phyloP scores from a whole-genome alignment of 495 filamentous ascomycete species.

The Pyrenula massariospora region DNA sequence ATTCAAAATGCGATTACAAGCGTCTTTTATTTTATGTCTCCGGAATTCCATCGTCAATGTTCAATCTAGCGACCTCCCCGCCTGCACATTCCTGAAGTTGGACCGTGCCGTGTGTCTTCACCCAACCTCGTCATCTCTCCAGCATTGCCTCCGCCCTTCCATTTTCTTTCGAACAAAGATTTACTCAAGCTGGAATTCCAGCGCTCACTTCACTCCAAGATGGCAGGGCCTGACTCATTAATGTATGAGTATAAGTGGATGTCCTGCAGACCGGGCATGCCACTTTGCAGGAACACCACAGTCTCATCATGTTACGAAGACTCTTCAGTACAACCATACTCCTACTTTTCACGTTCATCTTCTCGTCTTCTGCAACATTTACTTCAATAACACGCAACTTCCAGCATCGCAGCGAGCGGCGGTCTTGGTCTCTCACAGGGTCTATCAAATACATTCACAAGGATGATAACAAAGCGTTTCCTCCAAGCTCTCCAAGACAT shows the following conservation, averaged over 20 bases:
- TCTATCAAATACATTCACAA: too few relatives aligned
- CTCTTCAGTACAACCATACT: not conserved
- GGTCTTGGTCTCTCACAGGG: not conserved
- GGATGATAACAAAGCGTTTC: too few relatives aligned
- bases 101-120: not conserved
- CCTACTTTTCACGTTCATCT: not conserved
- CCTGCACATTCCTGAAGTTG: not conserved
- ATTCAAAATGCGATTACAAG: too few relatives aligned
- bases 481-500: not conserved
- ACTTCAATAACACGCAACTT: not conserved
- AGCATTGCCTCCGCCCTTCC: not conserved
- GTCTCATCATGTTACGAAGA: not conserved
- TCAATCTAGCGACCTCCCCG: not conserved
- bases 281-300: not conserved
- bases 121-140: not conserved
- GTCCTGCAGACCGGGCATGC: not conserved
- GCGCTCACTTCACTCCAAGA: not conserved
- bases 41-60: too few relatives aligned
- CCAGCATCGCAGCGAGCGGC: not conserved
- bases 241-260: not conserved
- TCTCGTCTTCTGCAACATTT: not conserved
- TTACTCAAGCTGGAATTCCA: not conserved
- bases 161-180: not conserved
- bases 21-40: too few relatives aligned
- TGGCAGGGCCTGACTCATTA: not conserved